phyloP scores from a whole-genome alignment of 352 stramenopile species.

The Globisporangium parvum region DNA sequence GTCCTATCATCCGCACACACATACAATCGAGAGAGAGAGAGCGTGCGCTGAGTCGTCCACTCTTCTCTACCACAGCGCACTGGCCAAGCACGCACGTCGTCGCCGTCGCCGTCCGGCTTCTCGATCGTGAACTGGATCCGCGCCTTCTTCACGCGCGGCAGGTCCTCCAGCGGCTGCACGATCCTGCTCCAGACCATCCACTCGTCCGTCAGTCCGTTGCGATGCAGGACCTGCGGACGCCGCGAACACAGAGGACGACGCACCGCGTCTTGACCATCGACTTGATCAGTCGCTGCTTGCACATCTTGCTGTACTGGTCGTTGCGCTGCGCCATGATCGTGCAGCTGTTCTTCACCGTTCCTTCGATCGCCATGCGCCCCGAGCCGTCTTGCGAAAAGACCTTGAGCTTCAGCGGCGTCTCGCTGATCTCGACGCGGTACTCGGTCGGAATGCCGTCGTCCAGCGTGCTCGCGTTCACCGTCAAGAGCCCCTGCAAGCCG shows the following conservation, averaged over 20 bases:
- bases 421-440: slow-evolving; percentile 74
- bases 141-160: slow-evolving; percentile 74
- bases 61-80: neutral
- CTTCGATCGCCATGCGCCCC: slow-evolving; percentile 83
- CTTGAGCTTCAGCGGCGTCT: slow-evolving; percentile 75
- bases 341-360: slow-evolving; percentile 82
- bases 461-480: slow-evolving; percentile 69
- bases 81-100: slow-evolving; percentile 37
- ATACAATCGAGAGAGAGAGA: too few species aligned
- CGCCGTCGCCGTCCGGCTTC: slow-evolving; percentile 54
- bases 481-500: slow-evolving; percentile 57
- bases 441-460: slow-evolving; percentile 76
- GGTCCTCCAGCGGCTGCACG: slow-evolving; percentile 62
- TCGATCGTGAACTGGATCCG: slow-evolving; percentile 83
- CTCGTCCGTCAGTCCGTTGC: too few species aligned
- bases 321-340: slow-evolving; percentile 81
- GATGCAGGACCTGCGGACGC: too few species aligned
- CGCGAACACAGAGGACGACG: too few species aligned
- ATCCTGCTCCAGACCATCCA: slow-evolving; percentile 45
- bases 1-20: slow-evolving; percentile 23
- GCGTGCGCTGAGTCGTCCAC: neutral
- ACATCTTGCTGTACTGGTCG: slow-evolving; percentile 81
- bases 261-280: slow-evolving; percentile 81
- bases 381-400: slow-evolving; percentile 84
- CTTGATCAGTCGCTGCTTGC: slow-evolving; percentile 80